Base-by-base conservation (phyloP, 2,329 filamentous ascomycete species). In the Orbilia quercus region DNA sequence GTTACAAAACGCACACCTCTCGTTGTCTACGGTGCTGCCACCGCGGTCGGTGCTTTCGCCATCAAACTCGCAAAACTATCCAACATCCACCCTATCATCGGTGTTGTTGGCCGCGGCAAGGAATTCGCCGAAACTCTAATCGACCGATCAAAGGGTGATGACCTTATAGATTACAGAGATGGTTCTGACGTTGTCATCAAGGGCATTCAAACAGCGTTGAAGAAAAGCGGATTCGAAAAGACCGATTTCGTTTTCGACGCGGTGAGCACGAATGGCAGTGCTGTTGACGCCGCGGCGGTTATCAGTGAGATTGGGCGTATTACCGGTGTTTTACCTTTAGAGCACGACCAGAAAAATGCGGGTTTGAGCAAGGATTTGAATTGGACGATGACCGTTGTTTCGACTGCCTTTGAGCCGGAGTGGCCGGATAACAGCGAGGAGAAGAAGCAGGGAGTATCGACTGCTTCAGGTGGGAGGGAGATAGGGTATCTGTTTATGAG, bases 31-130 rank as follows among this genome's bases (percentile, higher is more conserved):
- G 84, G 85, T 22, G 85, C 82, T 0, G 82, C 84, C 0, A 83
- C 84, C 0, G 83, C 87, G 0, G 86, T 89, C 0, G 87, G 87
- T 6, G 80, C 84, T 3, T 89, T 85, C 76, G 84, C 84, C 0
- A 79, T 89, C 45, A 85, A 89, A 78, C 81, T 89, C 14, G 86
- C 86, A 9, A 77, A 75, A 2, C 80, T 80, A 7, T 83, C 82
- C 69, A 85, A 86, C 77, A 85, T 89, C 72, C 86, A 88, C 78
- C 88, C 87, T 0, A 79, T 89, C 45, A 86, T 90, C 74, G 84
- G 83, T 70, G 82, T 89, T 6, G 86, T 87, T 0, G 87, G 87
- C 5, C 80, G 81, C 1, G 84, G 84, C 4, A 79, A 79, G 7
- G 76, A 82, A 1, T 84, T 84, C 75, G 85, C 88, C 2, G 81